A percentile compares a stretch with the other conserved stretches of the same genome.
phyloP scores from a whole-genome alignment of 768 basidiomycete species.

The Russula virescens region DNA sequence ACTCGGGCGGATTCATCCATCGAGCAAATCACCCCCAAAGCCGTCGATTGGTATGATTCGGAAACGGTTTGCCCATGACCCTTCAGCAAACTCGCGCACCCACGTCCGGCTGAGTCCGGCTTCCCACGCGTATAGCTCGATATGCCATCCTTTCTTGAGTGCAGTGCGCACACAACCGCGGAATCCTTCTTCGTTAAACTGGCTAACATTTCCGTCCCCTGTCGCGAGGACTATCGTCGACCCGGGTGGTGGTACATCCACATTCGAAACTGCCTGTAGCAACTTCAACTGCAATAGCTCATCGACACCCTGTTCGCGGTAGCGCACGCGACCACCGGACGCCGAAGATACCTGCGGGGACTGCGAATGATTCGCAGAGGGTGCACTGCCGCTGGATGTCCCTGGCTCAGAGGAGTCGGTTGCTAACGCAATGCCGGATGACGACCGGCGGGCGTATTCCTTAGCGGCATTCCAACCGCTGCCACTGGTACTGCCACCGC shows the following conservation, averaged over 20 bases:
- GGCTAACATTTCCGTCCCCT: constrained; percentile 87
- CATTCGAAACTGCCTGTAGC: constrained; percentile 73
- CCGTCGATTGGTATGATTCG: constrained; percentile 34
- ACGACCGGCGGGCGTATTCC: constrained; percentile 26
- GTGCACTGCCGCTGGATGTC: constrained; percentile 21
- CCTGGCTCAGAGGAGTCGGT: constrained; percentile 32
- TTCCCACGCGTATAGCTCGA: constrained; percentile 94
- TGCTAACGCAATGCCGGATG: constrained; percentile 25
- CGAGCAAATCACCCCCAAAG: constrained; percentile 36
- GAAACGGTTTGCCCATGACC: constrained; percentile 28
- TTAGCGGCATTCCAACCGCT: constrained; percentile 20
- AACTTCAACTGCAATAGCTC: constrained; percentile 91
- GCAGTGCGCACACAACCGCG: constrained; percentile 82
- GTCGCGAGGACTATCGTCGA: constrained; percentile 89
- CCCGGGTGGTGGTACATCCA: constrained; percentile 55
- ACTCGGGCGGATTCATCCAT: constrained; percentile 25
- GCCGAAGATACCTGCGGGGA: constrained; percentile 22
- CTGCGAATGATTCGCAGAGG: constrained; percentile 20
- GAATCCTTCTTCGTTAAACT: constrained; percentile 93
- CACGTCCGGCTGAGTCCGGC: constrained; percentile 74
- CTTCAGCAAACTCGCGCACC: constrained; percentile 62
- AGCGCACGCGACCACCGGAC: constrained; percentile 43
- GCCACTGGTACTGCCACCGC: constrained; percentile 23
- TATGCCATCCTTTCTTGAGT: constrained; percentile 83
- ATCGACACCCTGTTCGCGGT: constrained; percentile 91